Evolutionary conservation across 495 filamentous ascomycete genomes (phyloP), one percentile per base, ranked within the genome.

Genomic region (Aspergillus nidulans): DNA sequence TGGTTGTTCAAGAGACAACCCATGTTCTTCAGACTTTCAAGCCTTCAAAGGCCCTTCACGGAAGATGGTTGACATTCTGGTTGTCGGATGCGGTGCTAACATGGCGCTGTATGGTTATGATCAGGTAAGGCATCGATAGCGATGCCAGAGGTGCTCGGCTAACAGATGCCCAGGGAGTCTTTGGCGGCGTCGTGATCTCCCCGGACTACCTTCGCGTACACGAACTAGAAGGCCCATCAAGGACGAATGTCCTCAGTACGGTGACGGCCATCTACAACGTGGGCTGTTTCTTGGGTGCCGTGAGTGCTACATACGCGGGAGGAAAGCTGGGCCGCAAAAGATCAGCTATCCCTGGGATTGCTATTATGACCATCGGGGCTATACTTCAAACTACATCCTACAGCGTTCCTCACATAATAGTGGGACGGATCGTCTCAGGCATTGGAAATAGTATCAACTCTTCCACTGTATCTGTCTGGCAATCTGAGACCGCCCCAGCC

Each of bases 401-500:
- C 56, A 73, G 75, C 36, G 55, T 82, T 15, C 61, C 75, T 6
- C 83, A 86, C 57, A 85, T 88, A 74, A 81, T 88, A 52, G 73
- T 84, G 19, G 85, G 80, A 1, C 76, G 82, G 36, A 74, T 84
- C 16, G 66, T 60, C 24, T 38, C 48, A 1, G 57, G 53, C 6
- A 42, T 48, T 43, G 53, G 44, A 7, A 41, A 49, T 23, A 45
- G 53, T 6, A 24, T 86, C 54, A 86, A 87, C 52, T 85, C 81
- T 0, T 74, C 83, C 1, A 83, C 81, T 10, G 83, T 80, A 2
- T 83, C 85, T 10, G 76, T 85, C 6, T 88, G 81, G 83, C 82
- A 87, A 59, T 78, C 77, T 2, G 83, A 88, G 60, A 84, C 81
- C 0, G 78, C 81, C 0, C 77, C 82, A 53, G 73, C 76, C 0